Base-by-base conservation (phyloP, 768 basidiomycete species). In the Coprinopsis cinerea region DNA sequence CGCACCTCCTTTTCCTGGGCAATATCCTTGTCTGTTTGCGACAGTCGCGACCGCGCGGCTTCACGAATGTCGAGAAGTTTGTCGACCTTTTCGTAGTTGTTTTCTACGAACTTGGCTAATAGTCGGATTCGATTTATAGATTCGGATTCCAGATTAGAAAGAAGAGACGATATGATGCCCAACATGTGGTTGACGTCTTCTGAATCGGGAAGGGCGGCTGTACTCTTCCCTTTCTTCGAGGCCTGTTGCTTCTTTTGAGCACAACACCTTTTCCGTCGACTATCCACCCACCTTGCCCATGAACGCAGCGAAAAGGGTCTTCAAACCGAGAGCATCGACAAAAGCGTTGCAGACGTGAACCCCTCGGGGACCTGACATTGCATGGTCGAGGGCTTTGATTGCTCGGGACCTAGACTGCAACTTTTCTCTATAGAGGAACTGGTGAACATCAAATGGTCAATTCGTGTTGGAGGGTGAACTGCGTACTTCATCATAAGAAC, bases 401-500 rank as follows among this genome's bases (percentile, higher is more conserved):
- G 92, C 79, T 35, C 91, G 74, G 14, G 85, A 86, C 50, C 81
- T 82, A 1, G 91, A 81, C 55, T 92, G 78, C 52, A 79, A 74
- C 62, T 92, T 95, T 54, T 91, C 88, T 66, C 92, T 93, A 59
- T 41, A n/a, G n/a, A n/a, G n/a, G n/a, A n/a, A n/a, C n/a, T n/a
- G n/a, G n/a, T n/a, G n/a, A n/a, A n/a, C n/a, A n/a, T n/a, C n/a
- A n/a, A n/a, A n/a, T n/a, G n/a, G n/a, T n/a, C n/a, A n/a, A n/a
- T n/a, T n/a, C n/a, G n/a, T n/a, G n/a, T n/a, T n/a, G n/a, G n/a
- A 17, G 43, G 17, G 4, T 22, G 25, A 23, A 47, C 32, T 24
- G 69, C 82, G 39, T 57, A 94, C 92, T 88, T 95, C 87, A 97
- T 93, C 79, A 96, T 88, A 55, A 98, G 73, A n/a, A 96, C 78